Evolutionary conservation across 73 alveolate genomes (phyloP), one percentile per base, ranked within the genome.

Genomic region (Paramecium octaurelia): DNA sequence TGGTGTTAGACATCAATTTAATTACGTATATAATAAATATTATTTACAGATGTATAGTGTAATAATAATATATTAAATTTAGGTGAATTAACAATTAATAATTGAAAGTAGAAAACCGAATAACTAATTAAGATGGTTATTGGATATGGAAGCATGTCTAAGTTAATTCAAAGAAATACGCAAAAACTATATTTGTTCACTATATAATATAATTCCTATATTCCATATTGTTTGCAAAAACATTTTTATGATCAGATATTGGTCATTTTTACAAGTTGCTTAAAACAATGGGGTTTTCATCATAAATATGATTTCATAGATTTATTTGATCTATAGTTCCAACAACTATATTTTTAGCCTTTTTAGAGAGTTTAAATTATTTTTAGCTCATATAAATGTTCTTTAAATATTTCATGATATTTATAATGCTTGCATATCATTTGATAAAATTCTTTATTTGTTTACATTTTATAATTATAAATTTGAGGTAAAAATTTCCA

Each of bases 401-500:
- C 23, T 4, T 54, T 18, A 20, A 16, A 54, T 18, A 54, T 54
- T 54, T 54, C 0, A 54, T 54, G 69, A 18, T 18, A 54, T 54
- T 2, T 54, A 54, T 18, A 18, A 54, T 54, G 59, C 21, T 14
- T 4, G 21, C 35, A n/a, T 54, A 54, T 18, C 69, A 54, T 18
- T 54, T 1, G 69, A n/a, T 50, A 50, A 50, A 50, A 50, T 50
- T 50, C 18, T 50, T 54, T 54, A 54, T 54, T 4, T 54, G 69
- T 54, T 54, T 64, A 29, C 84, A 64, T 64, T 64, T 64, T 64
- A 64, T 64, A 64, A 64, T 64, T 64, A 64, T 64, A 64, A 64
- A 64, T 64, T 64, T 64, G 84, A 64, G 84, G 84, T 64, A 34
- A 64, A 64, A 23, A 27, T 64, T 64, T 64, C 46, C 84, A 64